Percentiles rank a stretch among this genome's conserved stretches.
These are phyloP conservation scores for Rhizopogon roseolus DNA, from an alignment of 768 basidiomycete species.

Conservation along the genomic window DNA sequence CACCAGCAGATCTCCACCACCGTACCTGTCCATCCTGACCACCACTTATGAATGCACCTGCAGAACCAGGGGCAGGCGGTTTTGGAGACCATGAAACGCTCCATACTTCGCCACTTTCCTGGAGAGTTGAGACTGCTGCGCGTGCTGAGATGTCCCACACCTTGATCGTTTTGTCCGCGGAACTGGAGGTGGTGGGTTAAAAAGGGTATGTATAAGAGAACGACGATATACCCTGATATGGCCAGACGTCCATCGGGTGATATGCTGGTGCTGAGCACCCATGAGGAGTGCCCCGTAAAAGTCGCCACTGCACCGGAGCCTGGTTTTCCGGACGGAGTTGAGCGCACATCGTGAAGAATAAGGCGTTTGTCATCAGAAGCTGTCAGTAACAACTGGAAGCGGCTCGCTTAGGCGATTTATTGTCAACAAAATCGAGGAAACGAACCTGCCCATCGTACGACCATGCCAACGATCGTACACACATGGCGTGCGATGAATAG, in stretches of 20 bases:
- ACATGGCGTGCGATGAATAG: slow-evolving; percentile 87
- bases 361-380: slow-evolving; percentile 93
- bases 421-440: slow-evolving; percentile 1
- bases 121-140: slow-evolving; percentile 68
- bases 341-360: slow-evolving; percentile 84
- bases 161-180: slow-evolving; percentile 81
- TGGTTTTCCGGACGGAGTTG: slow-evolving; percentile 48
- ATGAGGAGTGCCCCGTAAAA: slow-evolving; percentile 84
- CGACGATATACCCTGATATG: slow-evolving; percentile 63
- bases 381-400: slow-evolving; percentile 69
- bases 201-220: not conserved
- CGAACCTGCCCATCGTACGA: slow-evolving; percentile 82
- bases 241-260: slow-evolving; percentile 78
- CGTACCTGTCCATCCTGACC: slow-evolving; percentile 70
- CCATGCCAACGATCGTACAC: slow-evolving; percentile 85
- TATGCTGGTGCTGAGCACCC: slow-evolving; percentile 82
- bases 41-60: slow-evolving; percentile 65
- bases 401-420: not conserved
- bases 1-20: slow-evolving; percentile 77
- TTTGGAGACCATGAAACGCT: slow-evolving; percentile 75
- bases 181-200: slow-evolving; percentile 35
- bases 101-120: slow-evolving; percentile 83
- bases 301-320: slow-evolving; percentile 81
- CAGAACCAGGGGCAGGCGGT: slow-evolving; percentile 45
- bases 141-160: slow-evolving; percentile 83